phyloP scores from a whole-genome alignment of 352 stramenopile species.

The Aphanomyces stellatus region DNA sequence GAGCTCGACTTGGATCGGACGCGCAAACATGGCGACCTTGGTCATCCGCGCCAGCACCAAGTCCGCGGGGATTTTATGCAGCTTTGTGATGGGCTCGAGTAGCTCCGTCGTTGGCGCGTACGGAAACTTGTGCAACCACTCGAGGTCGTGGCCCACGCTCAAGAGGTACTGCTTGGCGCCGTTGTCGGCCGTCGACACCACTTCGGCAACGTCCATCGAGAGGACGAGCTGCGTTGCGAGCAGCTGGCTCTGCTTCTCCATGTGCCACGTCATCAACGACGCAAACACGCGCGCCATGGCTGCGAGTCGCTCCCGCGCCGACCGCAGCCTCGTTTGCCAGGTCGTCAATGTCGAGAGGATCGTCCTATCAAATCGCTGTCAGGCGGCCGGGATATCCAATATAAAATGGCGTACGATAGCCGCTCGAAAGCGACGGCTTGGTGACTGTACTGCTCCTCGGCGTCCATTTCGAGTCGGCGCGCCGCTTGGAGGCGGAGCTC shows the following conservation, averaged over 20 bases:
- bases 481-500: neutral
- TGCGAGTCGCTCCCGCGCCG: neutral
- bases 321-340: neutral
- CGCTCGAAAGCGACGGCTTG: neutral
- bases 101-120: neutral
- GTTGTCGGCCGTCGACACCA: neutral
- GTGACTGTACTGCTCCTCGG: neutral
- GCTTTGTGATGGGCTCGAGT: neutral
- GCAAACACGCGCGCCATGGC: neutral
- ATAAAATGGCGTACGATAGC: neutral
- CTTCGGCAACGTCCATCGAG: neutral
- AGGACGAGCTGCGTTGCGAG: conserved; percentile 11
- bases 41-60: neutral
- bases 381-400: too few relatives aligned
- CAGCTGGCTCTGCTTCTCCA: neutral
- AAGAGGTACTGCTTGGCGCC: neutral
- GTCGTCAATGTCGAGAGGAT: neutral
- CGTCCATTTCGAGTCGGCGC: neutral
- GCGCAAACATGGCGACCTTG: conserved; percentile 1
- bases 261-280: neutral
- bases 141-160: neutral
- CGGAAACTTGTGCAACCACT: neutral
- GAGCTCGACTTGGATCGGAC: conserved; percentile 8
- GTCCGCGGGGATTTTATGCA: neutral
- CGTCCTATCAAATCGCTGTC: too few relatives aligned